Percentiles rank a stretch among this genome's conserved stretches.
These are phyloP conservation scores for Niveomyces coronatus DNA, from an alignment of 2,329 filamentous ascomycete species.

Conservation along the genomic window DNA sequence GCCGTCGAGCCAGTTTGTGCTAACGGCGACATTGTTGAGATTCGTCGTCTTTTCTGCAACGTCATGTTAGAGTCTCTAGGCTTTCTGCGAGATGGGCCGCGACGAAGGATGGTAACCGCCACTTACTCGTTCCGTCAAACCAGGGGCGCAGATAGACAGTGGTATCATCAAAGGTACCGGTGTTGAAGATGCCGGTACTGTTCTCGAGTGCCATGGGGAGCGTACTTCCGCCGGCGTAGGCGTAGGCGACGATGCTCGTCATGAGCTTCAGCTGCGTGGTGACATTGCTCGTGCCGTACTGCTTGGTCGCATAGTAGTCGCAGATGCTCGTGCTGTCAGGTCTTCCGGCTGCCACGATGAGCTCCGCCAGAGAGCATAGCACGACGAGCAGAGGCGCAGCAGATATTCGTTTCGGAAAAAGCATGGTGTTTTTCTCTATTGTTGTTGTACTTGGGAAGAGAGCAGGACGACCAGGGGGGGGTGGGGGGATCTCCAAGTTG, in stretches of 20 bases:
- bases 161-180: slow-evolving; percentile 14
- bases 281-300: slow-evolving; percentile 16
- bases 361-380: background rate
- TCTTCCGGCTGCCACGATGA: background rate
- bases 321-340: slow-evolving; percentile 13
- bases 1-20: slow-evolving; percentile 22
- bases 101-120: background rate
- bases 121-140: slow-evolving; percentile 22
- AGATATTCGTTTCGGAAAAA: background rate
- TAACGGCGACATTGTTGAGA: slow-evolving; percentile 17
- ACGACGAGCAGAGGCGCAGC: slow-evolving; percentile 2
- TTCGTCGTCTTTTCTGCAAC: slow-evolving; percentile 17
- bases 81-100: background rate
- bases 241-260: slow-evolving; percentile 19
- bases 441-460: background rate
- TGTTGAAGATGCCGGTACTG: slow-evolving; percentile 21
- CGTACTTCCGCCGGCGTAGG: slow-evolving; percentile 17
- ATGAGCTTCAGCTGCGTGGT: slow-evolving; percentile 19
- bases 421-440: background rate
- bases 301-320: slow-evolving; percentile 20
- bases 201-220: slow-evolving; percentile 12
- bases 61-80: background rate
- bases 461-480: background rate
- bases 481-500: background rate
- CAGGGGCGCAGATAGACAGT: slow-evolving; percentile 18